Evolutionary conservation across 2,329 filamentous ascomycete species (phyloP).

Genomic region (Zopfia rhizophila): DNA sequence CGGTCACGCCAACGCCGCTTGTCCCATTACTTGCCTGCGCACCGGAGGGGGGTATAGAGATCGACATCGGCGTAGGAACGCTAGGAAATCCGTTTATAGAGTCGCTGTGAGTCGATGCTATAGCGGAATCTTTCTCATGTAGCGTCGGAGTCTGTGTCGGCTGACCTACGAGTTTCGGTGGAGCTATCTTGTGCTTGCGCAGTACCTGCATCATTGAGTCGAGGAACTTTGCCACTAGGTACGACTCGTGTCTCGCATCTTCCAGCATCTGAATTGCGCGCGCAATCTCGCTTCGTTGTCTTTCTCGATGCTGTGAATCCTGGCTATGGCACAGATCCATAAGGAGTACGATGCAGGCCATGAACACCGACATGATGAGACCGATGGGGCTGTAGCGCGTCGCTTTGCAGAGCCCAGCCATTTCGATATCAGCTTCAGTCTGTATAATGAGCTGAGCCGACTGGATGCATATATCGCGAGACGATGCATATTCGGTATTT

Average conservation of each 20-base stretch:
- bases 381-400: slow-evolving; percentile 40
- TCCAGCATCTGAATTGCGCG: slow-evolving; percentile 49
- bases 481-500: slow-evolving; percentile 44
- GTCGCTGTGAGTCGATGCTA: no score
- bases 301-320: slow-evolving; percentile 36
- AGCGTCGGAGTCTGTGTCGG: background rate
- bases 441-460: slow-evolving; percentile 45
- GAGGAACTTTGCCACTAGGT: slow-evolving; percentile 40
- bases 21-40: background rate
- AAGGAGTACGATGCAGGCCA: slow-evolving; percentile 52
- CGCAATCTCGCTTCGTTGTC: slow-evolving; percentile 41
- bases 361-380: slow-evolving; percentile 47
- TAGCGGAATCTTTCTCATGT: no score
- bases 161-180: slow-evolving; percentile 6
- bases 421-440: slow-evolving; percentile 18
- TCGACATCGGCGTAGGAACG: no score
- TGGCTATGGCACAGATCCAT: slow-evolving; percentile 52
- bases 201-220: slow-evolving; percentile 45
- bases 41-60: no score
- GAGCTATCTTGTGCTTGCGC: slow-evolving; percentile 33
- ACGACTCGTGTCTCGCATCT: slow-evolving; percentile 39
- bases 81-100: no score
- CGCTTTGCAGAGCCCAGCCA: slow-evolving; percentile 4
- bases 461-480: slow-evolving; percentile 48
- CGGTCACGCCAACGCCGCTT: background rate